A percentile compares a stretch with the other conserved stretches of the same genome.
Evolutionary conservation across 352 stramenopile genomes (phyloP).

Genomic region (Blastocystis hominis): DNA sequence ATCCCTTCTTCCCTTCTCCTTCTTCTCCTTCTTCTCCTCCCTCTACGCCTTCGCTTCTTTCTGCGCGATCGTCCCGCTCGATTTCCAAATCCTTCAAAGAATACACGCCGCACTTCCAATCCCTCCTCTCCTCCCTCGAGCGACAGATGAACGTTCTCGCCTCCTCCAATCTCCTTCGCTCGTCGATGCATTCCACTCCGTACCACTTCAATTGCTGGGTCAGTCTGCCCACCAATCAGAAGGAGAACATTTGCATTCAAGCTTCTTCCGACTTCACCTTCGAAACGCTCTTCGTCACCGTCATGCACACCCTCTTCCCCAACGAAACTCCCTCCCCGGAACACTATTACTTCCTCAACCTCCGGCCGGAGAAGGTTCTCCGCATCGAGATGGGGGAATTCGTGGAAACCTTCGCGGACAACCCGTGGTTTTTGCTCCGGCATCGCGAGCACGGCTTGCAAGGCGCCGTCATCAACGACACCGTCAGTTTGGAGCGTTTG

Average conservation of each 20-base stretch:
- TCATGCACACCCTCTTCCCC: not conserved
- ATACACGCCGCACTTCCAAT: too few species aligned
- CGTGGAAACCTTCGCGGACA: not conserved
- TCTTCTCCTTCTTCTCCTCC: not conserved
- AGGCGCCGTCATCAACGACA: not conserved
- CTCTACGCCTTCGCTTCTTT: not conserved
- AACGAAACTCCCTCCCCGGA: not conserved
- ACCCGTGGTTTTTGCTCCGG: slow-evolving; percentile 20
- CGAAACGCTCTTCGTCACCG: not conserved
- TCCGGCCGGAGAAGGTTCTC: not conserved
- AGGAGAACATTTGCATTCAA: not conserved
- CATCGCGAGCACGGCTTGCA: slow-evolving; percentile 2
- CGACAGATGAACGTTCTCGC: not conserved
- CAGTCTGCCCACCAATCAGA: slow-evolving; percentile 22
- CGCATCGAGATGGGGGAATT: slow-evolving; percentile 11
- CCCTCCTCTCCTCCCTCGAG: not conserved
- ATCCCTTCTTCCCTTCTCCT: not conserved
- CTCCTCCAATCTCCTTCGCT: not conserved
- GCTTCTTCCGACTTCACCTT: not conserved
- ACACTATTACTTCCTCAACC: slow-evolving; percentile 26
- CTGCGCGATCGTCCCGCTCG: not conserved
- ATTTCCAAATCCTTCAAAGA: not conserved
- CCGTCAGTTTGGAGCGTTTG: not conserved
- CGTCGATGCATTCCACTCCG: not conserved
- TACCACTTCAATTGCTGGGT: not conserved